Base-by-base conservation (phyloP, 345 rosid species). In the Pugionium dolabratum region DNA sequence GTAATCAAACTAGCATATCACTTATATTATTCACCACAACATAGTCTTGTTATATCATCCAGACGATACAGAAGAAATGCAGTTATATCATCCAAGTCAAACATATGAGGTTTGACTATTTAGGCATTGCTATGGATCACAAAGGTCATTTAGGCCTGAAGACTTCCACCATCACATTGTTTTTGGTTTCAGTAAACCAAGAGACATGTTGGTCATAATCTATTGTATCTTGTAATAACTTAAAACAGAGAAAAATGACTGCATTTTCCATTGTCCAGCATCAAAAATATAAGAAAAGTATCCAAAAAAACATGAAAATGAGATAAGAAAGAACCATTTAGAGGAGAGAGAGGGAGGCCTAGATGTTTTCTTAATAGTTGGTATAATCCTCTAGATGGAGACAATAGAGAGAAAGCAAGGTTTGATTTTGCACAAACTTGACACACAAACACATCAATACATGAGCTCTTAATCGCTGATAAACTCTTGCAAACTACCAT, bases 91-190 rank as follows among this genome's bases (percentile, higher is more conserved):
- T 62, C 7, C 6, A 39, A 48, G 7, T 27, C 35, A 27, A 6
- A 27, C 1, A 27, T 36, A 10, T 10, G 2, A 18, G 29, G n/a
- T 9, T 28, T 3, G 1, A 9, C 34, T 3, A 34, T 46, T 60
- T 46, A 61, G 25, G 33, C 44, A 62, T 61, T 61, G 33, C 6
- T 51, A 42, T 43, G 3, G 9, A 59, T 59, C n/a, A 59, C 64
- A 9, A 18, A 43, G 27, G 49, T 57, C 31, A 57, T 40, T 29
- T 18, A 40, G 47, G 25, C 47, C 34, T 5, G 2, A 37, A 30
- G 44, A 37, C 11, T 56, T 27, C 4, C 11, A 55, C 25, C 31
- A 30, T 31, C 29, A 26, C 65, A 59, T 32, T 25, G 33, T 5
- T 11, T 34, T 33, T 18, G 41, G 9, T 45, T 46, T 62, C 6